Percentiles rank a stretch among this genome's conserved stretches.
These are phyloP conservation scores for Astragalus membranaceus DNA, from an alignment of 306 rosid genomes.

Conservation along the genomic window DNA sequence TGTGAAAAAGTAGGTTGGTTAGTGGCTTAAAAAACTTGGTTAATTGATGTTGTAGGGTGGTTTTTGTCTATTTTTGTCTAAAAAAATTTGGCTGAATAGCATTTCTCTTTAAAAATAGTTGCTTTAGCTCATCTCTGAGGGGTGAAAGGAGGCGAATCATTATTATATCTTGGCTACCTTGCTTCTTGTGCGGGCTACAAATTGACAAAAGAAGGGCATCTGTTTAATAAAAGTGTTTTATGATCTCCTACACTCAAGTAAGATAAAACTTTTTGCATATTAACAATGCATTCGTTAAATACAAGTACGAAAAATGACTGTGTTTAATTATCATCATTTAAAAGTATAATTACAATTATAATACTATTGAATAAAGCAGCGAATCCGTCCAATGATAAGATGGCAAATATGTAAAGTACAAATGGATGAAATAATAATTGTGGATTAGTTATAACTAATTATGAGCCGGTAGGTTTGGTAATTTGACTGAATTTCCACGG, in stretches of 20 bases:
- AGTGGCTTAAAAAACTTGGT: no score
- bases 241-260: not conserved
- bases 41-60: no score
- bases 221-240: not conserved
- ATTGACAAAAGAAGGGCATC: slow-evolving; percentile 38
- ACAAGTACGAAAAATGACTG: not conserved
- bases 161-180: slow-evolving; percentile 24
- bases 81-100: no score
- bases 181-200: slow-evolving; percentile 49
- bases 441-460: slow-evolving; percentile 14
- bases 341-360: no score
- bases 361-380: not conserved
- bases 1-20: no score
- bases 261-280: not conserved
- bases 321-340: not conserved
- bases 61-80: no score
- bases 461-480: slow-evolving; percentile 3
- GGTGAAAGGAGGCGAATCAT: slow-evolving; percentile 14
- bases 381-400: slow-evolving; percentile 24
- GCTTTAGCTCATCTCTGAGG: not conserved
- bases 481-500: slow-evolving; percentile 5
- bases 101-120: no score
- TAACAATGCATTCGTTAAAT: not conserved
- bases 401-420: slow-evolving; percentile 16
- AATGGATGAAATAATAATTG: slow-evolving; percentile 14